phyloP scores from a whole-genome alignment of 306 rosid genomes.

The Fragaria ananassa region DNA sequence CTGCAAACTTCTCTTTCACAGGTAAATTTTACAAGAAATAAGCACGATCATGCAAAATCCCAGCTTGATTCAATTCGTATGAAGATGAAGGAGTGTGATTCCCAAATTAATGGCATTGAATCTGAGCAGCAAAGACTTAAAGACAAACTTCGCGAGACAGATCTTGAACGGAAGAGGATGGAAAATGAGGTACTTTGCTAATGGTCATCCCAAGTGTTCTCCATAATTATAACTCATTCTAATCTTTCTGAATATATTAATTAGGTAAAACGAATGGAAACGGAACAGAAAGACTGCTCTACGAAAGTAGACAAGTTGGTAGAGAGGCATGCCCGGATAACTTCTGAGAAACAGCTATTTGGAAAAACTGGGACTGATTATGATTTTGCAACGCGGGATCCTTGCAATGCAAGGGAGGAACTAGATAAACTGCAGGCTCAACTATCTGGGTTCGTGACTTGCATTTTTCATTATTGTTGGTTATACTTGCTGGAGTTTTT shows the following conservation, averaged over 20 bases:
- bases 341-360: slow-evolving; percentile 80
- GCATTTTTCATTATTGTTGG: neutral
- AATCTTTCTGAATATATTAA: neutral
- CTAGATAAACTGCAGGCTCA: slow-evolving; percentile 75
- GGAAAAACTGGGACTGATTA: slow-evolving; percentile 90
- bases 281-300: slow-evolving; percentile 85
- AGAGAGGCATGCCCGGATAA: slow-evolving; percentile 93
- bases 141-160: slow-evolving; percentile 68
- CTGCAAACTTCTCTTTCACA: slow-evolving; percentile 37
- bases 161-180: slow-evolving; percentile 86
- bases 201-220: slow-evolving; percentile 1
- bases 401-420: slow-evolving; percentile 64
- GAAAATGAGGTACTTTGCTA: slow-evolving; percentile 77
- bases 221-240: slow-evolving; percentile 21
- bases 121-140: slow-evolving; percentile 67
- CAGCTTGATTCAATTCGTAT: slow-evolving; percentile 55
- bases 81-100: slow-evolving; percentile 88
- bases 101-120: slow-evolving; percentile 59
- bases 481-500: neutral
- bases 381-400: slow-evolving; percentile 74
- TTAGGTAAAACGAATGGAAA: slow-evolving; percentile 80
- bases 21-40: slow-evolving; percentile 62
- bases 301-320: slow-evolving; percentile 73
- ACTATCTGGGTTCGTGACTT: slow-evolving; percentile 73
- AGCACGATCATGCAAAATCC: slow-evolving; percentile 59